Conservation (phyloP, 352 stramenopile genomes). For the Pilasporangium apinafurcum region DNA sequence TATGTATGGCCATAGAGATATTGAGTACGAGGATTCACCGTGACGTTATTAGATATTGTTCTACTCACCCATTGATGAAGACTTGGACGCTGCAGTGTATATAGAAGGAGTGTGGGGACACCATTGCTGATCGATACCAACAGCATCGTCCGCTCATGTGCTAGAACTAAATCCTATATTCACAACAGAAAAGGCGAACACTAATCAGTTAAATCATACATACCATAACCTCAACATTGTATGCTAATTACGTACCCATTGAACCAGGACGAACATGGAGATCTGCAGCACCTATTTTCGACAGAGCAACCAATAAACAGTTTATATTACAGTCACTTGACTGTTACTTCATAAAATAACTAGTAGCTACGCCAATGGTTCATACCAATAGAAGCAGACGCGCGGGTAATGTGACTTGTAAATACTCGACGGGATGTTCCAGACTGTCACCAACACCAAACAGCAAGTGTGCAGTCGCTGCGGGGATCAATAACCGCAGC, state of each 20-base stretch:
- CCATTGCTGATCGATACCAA: slow-evolving; percentile 67
- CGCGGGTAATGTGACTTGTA: slow-evolving; percentile 69
- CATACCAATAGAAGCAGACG: slow-evolving; percentile 52
- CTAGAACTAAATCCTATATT: slow-evolving; percentile 48
- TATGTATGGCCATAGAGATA: slow-evolving; percentile 1
- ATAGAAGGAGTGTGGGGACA: slow-evolving; percentile 61
- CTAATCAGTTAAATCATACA: neutral
- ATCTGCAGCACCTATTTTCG: slow-evolving; percentile 53
- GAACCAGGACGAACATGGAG: slow-evolving; percentile 69
- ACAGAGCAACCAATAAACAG: neutral
- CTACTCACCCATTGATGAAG: slow-evolving; percentile 72
- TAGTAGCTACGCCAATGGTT: neutral
- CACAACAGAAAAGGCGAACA: neutral
- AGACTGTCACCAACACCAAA: slow-evolving; percentile 70
- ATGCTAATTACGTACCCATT: slow-evolving; percentile 26
- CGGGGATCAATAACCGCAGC: slow-evolving; percentile 71
- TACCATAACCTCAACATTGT: neutral
- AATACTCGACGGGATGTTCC: slow-evolving; percentile 52
- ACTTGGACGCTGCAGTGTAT: slow-evolving; percentile 57
- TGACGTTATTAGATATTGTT: neutral
- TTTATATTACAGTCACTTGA: neutral
- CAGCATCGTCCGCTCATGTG: slow-evolving; percentile 65
- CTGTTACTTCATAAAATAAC: neutral
- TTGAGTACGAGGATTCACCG: neutral
- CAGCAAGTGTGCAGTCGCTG: slow-evolving; percentile 62